These are phyloP conservation scores for Emmonsiellopsis sp. DNA, from an alignment of 2,329 filamentous ascomycete genomes.

Conservation along the genomic window DNA sequence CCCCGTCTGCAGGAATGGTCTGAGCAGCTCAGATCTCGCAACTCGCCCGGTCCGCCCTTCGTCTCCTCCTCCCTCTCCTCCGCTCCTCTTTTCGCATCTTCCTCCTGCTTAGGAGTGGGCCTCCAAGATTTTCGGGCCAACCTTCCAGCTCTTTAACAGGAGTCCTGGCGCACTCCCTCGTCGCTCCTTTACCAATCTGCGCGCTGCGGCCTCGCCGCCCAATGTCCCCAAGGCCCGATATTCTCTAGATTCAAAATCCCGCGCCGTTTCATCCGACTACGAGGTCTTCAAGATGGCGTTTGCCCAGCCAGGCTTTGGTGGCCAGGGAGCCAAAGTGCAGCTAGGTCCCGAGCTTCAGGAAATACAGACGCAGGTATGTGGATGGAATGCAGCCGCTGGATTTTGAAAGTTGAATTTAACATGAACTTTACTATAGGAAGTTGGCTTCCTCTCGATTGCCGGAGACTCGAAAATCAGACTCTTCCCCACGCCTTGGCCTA, in stretches of 20 bases:
- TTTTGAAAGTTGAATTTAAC: neutral
- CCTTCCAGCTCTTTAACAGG: constrained; percentile 32
- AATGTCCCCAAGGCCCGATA: constrained; percentile 28
- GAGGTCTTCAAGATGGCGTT: constrained; percentile 51
- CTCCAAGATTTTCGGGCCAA: constrained; percentile 38
- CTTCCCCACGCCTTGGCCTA: constrained; percentile 68
- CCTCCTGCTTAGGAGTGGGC: constrained; percentile 13
- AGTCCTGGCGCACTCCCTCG: constrained; percentile 34
- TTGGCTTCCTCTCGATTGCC: constrained; percentile 73
- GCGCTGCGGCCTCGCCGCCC: constrained; percentile 24
- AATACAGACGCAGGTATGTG: constrained; percentile 67
- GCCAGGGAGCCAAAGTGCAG: constrained; percentile 35
- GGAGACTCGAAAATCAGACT: constrained; percentile 75
- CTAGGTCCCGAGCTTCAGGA: constrained; percentile 62
- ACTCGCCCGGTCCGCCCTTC: neutral
- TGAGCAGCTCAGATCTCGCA: neutral
- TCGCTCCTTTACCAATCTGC: constrained; percentile 32
- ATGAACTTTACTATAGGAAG: constrained; percentile 37
- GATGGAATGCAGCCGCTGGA: neutral
- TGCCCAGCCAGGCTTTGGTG: constrained; percentile 40
- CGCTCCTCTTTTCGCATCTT: constrained; percentile 13
- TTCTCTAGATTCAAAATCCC: constrained; percentile 26
- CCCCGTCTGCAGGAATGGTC: neutral
- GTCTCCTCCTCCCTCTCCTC: constrained; percentile 5
- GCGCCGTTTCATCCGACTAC: constrained; percentile 30